Evolutionary conservation across 179 eudicot genomes (phyloP), one percentile per base, ranked within the genome.

Genomic region (Camellia oleifera): DNA sequence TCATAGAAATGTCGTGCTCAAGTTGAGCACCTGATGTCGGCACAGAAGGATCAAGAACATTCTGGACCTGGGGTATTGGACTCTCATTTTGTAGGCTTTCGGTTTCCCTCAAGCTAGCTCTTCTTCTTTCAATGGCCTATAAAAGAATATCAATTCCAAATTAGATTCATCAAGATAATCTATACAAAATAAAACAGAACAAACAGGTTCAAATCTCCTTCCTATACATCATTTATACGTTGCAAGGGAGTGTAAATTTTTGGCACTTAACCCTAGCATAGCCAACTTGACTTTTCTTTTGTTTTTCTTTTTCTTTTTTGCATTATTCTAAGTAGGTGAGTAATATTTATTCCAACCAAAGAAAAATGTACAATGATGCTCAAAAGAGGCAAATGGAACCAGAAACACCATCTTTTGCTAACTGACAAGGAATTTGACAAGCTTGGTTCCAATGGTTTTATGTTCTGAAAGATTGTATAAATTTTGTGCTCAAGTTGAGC

Each of bases 111-210:
- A 84, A 80, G 74, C 84, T 87, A 78, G 82, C 93, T 86, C 99
- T 86, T 82, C 91, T 91, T 71, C 94, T 90, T 68, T 94, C 95
- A 70, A 95, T 88, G 42, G 97, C 92, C 94, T 91, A 62, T 45
- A 26, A 13, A 18, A 76, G 20, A 65, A 78, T 32, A 32, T 75
- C 58, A 7, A 82, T 26, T 78, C 12, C 57, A n/a, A 18, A 52
- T 62, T 32, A 52, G 72, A 32, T 52, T 56, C 80, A 50, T 52
- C 44, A 48, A 50, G 57, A 61, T 1, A 53, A 72, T 12, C 18
- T 50, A 14, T 4, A 10, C 14, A 7, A 46, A 26, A 56, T 32
- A 32, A 32, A 32, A 14, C 26, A 4, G 3, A 45, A 10, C 65
- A 0, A 8, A 7, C 7, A 40, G 6, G 1, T 40, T 3, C 52